Evolutionary conservation across 2,329 filamentous ascomycete species (phyloP).

Genomic region (Ceratocystis papillata): DNA sequence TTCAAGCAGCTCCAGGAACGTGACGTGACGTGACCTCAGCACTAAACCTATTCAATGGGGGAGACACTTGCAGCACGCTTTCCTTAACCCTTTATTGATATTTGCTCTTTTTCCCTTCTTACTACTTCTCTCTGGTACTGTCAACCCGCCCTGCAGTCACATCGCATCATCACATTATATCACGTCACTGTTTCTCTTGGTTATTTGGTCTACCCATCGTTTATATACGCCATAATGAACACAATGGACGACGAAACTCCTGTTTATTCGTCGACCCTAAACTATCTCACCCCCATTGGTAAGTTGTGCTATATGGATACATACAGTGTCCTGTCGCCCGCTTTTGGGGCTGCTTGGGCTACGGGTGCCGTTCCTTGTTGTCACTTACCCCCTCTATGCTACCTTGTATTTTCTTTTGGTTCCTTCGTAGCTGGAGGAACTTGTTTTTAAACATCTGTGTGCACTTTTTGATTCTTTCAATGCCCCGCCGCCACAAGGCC

Average conservation of each 20-base stretch:
- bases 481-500: too few relatives aligned
- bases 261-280: constrained; percentile 2
- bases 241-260: constrained; percentile 4
- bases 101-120: background rate
- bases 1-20: background rate
- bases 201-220: background rate
- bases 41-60: background rate
- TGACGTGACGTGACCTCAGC: background rate
- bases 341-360: background rate
- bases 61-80: background rate
- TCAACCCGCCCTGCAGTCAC: background rate
- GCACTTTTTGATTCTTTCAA: background rate
- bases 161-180: background rate
- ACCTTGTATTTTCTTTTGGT: background rate
- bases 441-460: background rate
- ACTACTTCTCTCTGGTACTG: background rate
- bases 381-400: background rate
- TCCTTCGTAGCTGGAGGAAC: background rate
- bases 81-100: background rate
- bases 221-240: background rate
- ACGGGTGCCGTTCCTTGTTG: background rate
- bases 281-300: constrained; percentile 10
- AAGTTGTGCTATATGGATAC: background rate
- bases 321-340: background rate
- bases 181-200: background rate